Conservation (phyloP, 2,329 filamentous ascomycete genomes). For the Trichoderma sp. region DNA sequence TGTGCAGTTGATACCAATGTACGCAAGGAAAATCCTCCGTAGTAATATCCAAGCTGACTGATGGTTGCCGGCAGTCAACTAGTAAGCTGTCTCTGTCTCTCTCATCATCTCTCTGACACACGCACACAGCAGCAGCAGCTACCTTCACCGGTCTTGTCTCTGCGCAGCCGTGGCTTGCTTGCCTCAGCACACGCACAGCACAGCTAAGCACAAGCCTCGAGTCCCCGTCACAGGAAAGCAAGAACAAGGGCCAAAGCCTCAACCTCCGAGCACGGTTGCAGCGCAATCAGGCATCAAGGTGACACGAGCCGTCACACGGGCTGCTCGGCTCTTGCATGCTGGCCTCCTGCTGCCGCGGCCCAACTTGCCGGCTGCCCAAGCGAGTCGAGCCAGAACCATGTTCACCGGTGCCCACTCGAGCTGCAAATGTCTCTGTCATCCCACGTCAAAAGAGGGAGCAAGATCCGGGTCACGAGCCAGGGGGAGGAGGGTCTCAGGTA, state of each 20-base stretch:
- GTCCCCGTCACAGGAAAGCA: not conserved
- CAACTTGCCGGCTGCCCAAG: conserved; percentile 17
- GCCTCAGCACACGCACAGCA: not conserved
- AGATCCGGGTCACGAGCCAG: conserved; percentile 5
- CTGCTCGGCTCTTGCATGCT: conserved; percentile 14
- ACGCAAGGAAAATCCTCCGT: not conserved
- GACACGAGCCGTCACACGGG: conserved; percentile 18
- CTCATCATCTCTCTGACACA: not conserved
- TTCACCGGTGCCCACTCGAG: conserved; percentile 16
- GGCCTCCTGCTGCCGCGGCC: conserved; percentile 11
- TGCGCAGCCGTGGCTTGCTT: conserved; percentile 15
- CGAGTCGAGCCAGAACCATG: conserved; percentile 18
- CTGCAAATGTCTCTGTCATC: conserved; percentile 13
- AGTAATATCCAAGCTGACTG: not conserved
- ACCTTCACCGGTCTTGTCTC: conserved; percentile 9
- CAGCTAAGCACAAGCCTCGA: not conserved
- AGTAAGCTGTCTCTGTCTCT: not conserved
- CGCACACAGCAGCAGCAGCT: not conserved
- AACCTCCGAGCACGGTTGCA: not conserved
- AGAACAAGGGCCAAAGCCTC: not conserved
- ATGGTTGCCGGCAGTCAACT: not conserved
- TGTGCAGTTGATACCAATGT: not conserved
- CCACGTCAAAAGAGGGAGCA: not conserved
- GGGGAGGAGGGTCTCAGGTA: not conserved
- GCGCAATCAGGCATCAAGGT: conserved; percentile 18